Evolutionary conservation across 306 rosid species (phyloP).

Genomic region (Abrus pulchellus): DNA sequence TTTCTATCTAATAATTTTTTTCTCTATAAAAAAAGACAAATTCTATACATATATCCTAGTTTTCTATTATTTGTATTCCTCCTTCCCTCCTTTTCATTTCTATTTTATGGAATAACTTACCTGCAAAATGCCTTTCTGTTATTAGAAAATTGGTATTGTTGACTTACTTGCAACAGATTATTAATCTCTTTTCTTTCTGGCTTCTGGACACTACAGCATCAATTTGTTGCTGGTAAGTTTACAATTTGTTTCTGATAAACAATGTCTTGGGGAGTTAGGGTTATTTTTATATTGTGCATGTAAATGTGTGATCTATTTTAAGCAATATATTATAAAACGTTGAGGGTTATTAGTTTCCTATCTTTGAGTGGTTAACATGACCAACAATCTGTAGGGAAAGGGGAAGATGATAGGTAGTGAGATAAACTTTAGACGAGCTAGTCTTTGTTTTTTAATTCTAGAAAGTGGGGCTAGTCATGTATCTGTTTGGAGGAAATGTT

Average conservation of each 20-base stretch:
- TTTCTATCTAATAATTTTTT: constrained; percentile 7
- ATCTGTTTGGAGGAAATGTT: constrained; percentile 18
- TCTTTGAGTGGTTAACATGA: constrained; percentile 9
- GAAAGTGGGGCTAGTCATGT: constrained; percentile 27
- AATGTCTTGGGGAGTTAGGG: not conserved
- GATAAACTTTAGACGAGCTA: constrained; percentile 18
- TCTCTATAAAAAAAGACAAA: not conserved
- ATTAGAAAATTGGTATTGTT: constrained; percentile 53
- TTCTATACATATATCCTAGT: not conserved
- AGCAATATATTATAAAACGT: not conserved
- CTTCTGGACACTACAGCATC: constrained; percentile 81
- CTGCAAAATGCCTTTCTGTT: constrained; percentile 54
- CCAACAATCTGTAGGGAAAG: constrained; percentile 22
- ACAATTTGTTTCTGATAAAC: constrained; percentile 41
- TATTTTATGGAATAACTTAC: constrained; percentile 45
- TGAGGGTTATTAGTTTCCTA: constrained; percentile 11
- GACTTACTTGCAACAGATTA: constrained; percentile 51
- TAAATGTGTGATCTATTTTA: not conserved
- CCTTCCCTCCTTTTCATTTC: not conserved
- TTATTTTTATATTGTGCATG: constrained; percentile 11
- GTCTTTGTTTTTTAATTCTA: constrained; percentile 17
- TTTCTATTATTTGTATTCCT: constrained; percentile 22
- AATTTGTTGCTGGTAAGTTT: constrained; percentile 97
- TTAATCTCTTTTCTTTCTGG: constrained; percentile 56
- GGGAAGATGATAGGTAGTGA: constrained; percentile 22